Evolutionary conservation across 805 yeast species (phyloP).

Genomic region (Wickerhamomyces rabaulensis): DNA sequence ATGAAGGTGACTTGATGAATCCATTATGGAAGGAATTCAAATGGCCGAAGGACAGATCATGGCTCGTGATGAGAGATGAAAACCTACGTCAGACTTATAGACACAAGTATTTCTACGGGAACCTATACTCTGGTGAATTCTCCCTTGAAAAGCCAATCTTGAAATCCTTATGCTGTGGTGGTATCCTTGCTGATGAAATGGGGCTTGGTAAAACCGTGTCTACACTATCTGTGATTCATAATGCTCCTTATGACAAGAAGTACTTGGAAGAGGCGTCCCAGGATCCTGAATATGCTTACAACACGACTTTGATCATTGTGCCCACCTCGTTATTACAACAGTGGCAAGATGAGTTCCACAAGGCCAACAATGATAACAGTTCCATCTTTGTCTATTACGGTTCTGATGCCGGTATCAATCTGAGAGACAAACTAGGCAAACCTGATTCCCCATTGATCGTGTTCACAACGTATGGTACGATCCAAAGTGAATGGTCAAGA

Average conservation of each 20-base stretch:
- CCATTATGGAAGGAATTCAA: conserved; percentile 79
- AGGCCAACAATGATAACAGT: conserved; percentile 43
- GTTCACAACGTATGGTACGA: conserved; percentile 83
- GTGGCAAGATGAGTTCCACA: conserved; percentile 79
- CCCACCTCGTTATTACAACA: conserved; percentile 91
- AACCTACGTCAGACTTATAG: conserved; percentile 7
- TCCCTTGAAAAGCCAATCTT: conserved; percentile 63
- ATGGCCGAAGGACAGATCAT: conserved; percentile 61
- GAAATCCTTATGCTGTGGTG: conserved; percentile 62
- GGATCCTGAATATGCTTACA: conserved; percentile 47
- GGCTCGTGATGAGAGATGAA: conserved; percentile 27
- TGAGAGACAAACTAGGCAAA: conserved; percentile 39
- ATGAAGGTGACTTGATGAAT: conserved; percentile 53
- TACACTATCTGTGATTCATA: conserved; percentile 64
- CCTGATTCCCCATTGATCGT: conserved; percentile 54
- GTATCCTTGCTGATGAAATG: conserved; percentile 94
- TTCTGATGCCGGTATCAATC: conserved; percentile 43
- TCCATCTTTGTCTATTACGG: conserved; percentile 73
- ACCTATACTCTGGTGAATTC: conserved; percentile 75
- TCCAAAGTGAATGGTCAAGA: conserved; percentile 68
- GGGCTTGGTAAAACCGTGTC: conserved; percentile 93
- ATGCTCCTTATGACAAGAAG: conserved; percentile 49
- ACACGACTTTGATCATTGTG: conserved; percentile 73
- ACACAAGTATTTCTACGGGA: conserved; percentile 57
- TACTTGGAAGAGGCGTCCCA: not conserved